A percentile compares a stretch with the other conserved stretches of the same genome.
These are phyloP conservation scores for Botrytis paeoniae DNA, from an alignment of 2,329 filamentous ascomycete genomes.

Conservation along the genomic window DNA sequence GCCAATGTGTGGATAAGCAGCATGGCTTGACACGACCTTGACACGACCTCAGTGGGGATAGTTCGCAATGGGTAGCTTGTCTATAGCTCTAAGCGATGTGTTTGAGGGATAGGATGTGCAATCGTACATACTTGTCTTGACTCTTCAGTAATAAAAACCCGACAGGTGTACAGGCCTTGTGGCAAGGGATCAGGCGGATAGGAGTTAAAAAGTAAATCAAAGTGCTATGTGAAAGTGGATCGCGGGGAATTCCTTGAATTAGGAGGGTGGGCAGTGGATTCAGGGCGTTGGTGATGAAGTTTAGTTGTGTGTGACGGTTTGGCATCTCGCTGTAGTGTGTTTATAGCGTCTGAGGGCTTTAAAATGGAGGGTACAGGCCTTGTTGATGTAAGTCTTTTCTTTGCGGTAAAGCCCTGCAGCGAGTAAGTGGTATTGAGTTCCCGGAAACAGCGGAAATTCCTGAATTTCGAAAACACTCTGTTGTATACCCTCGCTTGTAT, in stretches of 20 bases:
- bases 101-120: not conserved
- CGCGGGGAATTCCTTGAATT: not conserved
- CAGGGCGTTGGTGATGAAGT: not conserved
- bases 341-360: not conserved
- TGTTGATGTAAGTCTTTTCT: not conserved
- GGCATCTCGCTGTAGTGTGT: not conserved
- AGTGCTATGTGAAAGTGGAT: not conserved
- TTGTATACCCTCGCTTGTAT: not conserved
- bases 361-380: not conserved
- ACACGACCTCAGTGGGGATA: not conserved
- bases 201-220: not conserved
- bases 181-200: not conserved
- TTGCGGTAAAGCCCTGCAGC: not conserved
- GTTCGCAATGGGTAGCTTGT: not conserved
- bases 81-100: not conserved
- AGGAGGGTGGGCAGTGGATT: constrained; percentile 8
- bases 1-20: not conserved
- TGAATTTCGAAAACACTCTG: not conserved
- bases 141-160: not conserved
- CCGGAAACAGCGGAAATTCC: not conserved
- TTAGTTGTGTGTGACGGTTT: constrained; percentile 1
- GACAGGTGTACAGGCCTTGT: not conserved
- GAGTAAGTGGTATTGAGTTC: not conserved
- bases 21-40: constrained; percentile 3
- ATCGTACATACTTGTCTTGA: not conserved